Evolutionary conservation across 2,329 filamentous ascomycete genomes (phyloP).

Genomic region (Diplodia seriata): DNA sequence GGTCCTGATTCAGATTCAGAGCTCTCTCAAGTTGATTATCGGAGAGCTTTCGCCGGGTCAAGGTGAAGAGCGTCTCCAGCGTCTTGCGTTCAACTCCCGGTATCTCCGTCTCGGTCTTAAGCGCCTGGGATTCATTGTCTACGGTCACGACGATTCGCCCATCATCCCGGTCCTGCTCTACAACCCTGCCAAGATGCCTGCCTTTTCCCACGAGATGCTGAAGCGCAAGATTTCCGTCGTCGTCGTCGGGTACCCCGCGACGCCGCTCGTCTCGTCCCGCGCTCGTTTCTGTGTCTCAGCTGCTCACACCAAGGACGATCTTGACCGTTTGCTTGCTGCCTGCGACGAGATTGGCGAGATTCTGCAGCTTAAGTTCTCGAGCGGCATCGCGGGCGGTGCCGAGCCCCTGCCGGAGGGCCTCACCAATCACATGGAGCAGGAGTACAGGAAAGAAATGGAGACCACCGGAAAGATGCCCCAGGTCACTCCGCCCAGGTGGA

Average conservation of each 20-base stretch:
- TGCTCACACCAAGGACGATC: conserved; percentile 97
- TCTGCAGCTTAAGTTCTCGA: conserved; percentile 96
- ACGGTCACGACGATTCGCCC: conserved; percentile 96
- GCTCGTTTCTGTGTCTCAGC: conserved; percentile 95
- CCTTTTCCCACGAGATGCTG: conserved; percentile 98
- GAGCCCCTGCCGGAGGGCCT: conserved; percentile 76
- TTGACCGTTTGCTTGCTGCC: conserved; percentile 85
- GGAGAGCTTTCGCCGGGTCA: conserved; percentile 89
- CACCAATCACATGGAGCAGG: conserved; percentile 66
- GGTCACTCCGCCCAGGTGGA: conserved; percentile 78
- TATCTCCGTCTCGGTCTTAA: conserved; percentile 98
- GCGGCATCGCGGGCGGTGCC: conserved; percentile 87
- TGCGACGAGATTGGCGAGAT: conserved; percentile 94
- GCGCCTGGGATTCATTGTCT: conserved; percentile 94
- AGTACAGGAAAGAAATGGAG: conserved; percentile 58
- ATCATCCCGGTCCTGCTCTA: conserved; percentile 95
- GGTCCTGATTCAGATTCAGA: conserved; percentile 88
- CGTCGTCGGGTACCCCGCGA: conserved; percentile 95
- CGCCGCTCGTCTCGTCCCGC: conserved; percentile 90
- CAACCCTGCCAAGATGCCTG: conserved; percentile 98
- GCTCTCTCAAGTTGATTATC: conserved; percentile 84
- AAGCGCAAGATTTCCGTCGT: conserved; percentile 97
- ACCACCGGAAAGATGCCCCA: conserved; percentile 55
- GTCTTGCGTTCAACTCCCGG: conserved; percentile 96
- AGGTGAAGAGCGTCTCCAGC: conserved; percentile 92